A percentile compares a stretch with the other conserved stretches of the same genome.
These are phyloP conservation scores for Crassisporium funariophilum DNA, from an alignment of 768 basidiomycete genomes.

Conservation along the genomic window DNA sequence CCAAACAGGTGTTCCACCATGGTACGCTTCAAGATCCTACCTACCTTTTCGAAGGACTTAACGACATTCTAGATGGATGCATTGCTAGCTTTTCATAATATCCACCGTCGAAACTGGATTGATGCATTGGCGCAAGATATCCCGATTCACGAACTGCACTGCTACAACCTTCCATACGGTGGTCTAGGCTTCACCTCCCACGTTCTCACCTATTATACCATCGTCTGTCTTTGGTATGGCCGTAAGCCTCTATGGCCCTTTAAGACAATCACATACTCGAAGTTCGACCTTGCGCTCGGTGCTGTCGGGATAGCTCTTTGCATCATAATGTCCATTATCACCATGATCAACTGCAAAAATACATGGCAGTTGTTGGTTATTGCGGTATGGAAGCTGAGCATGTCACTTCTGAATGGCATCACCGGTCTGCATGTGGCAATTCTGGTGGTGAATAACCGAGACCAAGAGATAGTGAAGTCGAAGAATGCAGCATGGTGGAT, in stretches of 20 bases:
- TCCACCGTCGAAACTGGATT: too few species aligned
- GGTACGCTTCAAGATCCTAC: neutral
- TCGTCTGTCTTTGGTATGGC: slow-evolving; percentile 24
- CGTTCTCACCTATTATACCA: slow-evolving; percentile 28
- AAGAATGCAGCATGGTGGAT: slow-evolving; percentile 25
- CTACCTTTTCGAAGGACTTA: too few species aligned
- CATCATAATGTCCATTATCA: slow-evolving; percentile 26
- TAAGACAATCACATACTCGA: slow-evolving; percentile 20
- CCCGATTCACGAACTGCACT: slow-evolving; percentile 21
- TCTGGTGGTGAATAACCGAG: slow-evolving; percentile 19
- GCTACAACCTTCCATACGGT: slow-evolving; percentile 29
- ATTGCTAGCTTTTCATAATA: too few species aligned
- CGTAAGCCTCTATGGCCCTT: slow-evolving; percentile 28
- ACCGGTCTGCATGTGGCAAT: slow-evolving; percentile 26
- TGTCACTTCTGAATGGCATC: slow-evolving; percentile 25
- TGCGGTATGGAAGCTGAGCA: slow-evolving; percentile 29
- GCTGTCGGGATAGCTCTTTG: slow-evolving; percentile 20
- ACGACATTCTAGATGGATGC: slow-evolving; percentile 2
- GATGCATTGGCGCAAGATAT: slow-evolving; percentile 18
- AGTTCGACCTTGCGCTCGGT: slow-evolving; percentile 24
- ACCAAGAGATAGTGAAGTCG: slow-evolving; percentile 18
- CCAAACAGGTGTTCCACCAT: too few species aligned
- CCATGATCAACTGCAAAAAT: slow-evolving; percentile 26
- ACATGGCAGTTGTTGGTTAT: slow-evolving; percentile 29
- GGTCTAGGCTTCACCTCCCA: slow-evolving; percentile 28